Base-by-base conservation (phyloP, 2,329 filamentous ascomycete genomes). In the Clonostachys solani region DNA sequence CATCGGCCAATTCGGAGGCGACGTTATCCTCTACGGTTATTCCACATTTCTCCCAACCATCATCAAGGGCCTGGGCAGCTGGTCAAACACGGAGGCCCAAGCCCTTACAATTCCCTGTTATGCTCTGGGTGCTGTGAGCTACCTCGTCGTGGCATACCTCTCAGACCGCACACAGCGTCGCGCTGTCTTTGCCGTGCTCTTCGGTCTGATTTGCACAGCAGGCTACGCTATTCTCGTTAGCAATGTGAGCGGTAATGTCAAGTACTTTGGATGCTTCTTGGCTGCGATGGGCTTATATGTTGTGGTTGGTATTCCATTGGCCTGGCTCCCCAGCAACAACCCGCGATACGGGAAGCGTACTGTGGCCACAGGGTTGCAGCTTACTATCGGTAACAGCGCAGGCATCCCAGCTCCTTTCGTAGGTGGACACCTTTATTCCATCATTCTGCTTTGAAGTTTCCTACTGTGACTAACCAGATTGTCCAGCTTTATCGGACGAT, bases 61-160 rank as follows among this genome's bases (percentile, higher is more conserved):
- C 46, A 86, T 87, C 56, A 66, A 74, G 17, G 78, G 74, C 0
- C 73, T 86, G 45, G 73, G 81, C 0, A 68, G 80, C 44, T 60
- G 60, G 59, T 51, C 49, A n/a, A 54, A 17, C 0, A 52, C 56
- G 3, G 52, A 66, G 40, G 75, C 84, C 0, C 83, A 87, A 56
- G 79, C 81, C n/a, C 69, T 87, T 16, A 86, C 83, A 0, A 84
- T 87, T 37, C 83, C 84, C 1, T 84, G 81, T 59, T 87, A 87
- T 50, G 73, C 73, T 0, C 57, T 84, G 4, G 83, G 83, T 1
- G 82, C 81, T 0, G 71, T 84, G 16, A 77, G 71, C 0, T 86
- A 84, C 49, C 66, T 86, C 4, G 49, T 69, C 0, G 68, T 79
- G 0, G 82, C 82, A 3, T 75, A 73, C 56, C 63, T 82, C 38